Conservation (phyloP, 768 basidiomycete species). For the Boletus vinaceobasis region DNA sequence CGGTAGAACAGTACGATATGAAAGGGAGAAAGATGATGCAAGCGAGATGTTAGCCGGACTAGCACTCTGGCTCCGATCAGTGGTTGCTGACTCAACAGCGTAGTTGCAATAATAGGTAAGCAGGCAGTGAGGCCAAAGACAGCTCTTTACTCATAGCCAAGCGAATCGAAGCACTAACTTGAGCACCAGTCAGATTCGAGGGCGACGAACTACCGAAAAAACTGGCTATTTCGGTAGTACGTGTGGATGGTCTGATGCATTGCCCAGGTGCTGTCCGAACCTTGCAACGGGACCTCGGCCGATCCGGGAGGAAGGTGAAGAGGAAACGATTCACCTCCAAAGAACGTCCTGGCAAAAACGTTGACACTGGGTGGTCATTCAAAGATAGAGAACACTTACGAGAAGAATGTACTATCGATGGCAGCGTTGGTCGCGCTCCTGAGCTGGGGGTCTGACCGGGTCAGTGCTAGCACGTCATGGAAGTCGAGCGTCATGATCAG, state of each 20-base stretch:
- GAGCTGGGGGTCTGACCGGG: conserved; percentile 61
- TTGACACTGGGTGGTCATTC: not conserved
- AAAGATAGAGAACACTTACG: conserved; percentile 42
- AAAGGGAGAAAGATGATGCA: too few species aligned
- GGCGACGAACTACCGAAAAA: conserved; percentile 59
- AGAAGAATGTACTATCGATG: conserved; percentile 75
- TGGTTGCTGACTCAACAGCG: too few species aligned
- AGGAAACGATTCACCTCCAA: conserved; percentile 53
- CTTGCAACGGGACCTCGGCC: conserved; percentile 27
- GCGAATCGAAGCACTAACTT: conserved; percentile 14
- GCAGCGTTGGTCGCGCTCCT: conserved; percentile 50
- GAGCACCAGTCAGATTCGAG: conserved; percentile 38
- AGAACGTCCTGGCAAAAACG: conserved; percentile 59
- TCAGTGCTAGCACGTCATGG: conserved; percentile 62
- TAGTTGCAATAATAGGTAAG: not conserved
- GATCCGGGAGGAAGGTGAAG: not conserved
- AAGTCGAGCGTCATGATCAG: conserved; percentile 39
- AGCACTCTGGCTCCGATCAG: too few species aligned
- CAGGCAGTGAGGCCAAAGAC: not conserved
- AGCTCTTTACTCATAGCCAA: not conserved
- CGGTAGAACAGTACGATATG: too few species aligned
- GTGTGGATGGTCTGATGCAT: conserved; percentile 52
- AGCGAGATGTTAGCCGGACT: too few species aligned
- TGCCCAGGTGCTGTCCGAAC: conserved; percentile 68
- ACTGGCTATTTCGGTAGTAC: conserved; percentile 71